Conservation (phyloP, 257 asterid species). For the Cordia subcordata region DNA sequence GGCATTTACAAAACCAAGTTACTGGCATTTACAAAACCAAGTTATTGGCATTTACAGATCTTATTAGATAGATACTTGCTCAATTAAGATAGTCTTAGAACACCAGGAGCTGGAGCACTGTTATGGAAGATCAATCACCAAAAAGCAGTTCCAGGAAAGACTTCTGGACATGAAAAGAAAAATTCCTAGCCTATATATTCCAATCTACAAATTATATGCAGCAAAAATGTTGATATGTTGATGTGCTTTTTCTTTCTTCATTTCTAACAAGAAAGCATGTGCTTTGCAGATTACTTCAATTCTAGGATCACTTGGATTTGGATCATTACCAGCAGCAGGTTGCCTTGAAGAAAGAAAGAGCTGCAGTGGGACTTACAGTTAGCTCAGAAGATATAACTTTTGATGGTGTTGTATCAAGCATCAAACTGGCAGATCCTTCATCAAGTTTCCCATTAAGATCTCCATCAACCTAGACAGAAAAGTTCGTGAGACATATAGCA, state of each 20-base stretch:
- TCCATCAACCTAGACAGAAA: conserved; percentile 61
- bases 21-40: too few species aligned
- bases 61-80: conserved; percentile 1
- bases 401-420: conserved; percentile 87
- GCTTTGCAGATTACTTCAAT: too few species aligned
- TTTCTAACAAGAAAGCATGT: too few species aligned
- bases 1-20: too few species aligned
- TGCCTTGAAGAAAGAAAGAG: conserved; percentile 2
- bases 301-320: background rate
- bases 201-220: background rate
- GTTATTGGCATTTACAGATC: background rate
- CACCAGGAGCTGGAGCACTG: background rate
- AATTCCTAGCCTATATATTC: background rate
- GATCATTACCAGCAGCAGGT: conserved; percentile 1
- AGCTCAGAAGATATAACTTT: conserved; percentile 88
- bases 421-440: conserved; percentile 78
- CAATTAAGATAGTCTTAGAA: too few species aligned
- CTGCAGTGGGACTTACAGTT: conserved; percentile 55
- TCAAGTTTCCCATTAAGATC: conserved; percentile 85
- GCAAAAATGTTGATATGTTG: background rate
- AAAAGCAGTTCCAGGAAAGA: background rate
- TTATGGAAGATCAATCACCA: background rate
- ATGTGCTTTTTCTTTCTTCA: too few species aligned
- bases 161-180: background rate
- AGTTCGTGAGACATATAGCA: conserved; percentile 11